Evolutionary conservation across 139 green algal species (phyloP), one percentile per base, ranked within the genome.

Genomic region (Chlamydomonas urium): DNA sequence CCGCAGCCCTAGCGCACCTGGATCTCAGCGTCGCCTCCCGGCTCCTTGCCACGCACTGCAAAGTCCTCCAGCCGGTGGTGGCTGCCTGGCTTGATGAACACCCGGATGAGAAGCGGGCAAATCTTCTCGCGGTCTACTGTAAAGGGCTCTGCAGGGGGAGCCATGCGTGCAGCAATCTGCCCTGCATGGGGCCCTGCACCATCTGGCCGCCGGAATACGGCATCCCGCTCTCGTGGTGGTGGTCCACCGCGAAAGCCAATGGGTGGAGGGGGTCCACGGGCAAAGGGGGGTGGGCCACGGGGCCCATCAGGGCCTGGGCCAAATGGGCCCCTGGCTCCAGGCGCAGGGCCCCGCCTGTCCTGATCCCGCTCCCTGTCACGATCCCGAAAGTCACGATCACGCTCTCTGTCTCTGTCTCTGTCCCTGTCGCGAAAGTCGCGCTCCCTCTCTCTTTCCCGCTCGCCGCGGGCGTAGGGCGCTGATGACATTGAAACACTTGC

Each of bases 31-130:
- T 68, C 60, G 24, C 6, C 60, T 38, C 31, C 60, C 14, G 60
- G 60, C 60, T 68, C 60, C 60, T 68, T 68, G 31, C 60, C 60
- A 48, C 65, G 38, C 14, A 71, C 73, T 62, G 60, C 69, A 77
- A 86, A 92, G 10, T 91, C 90, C 47, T 92, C 81, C 17, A 94
- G 42, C 10, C 71, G 71, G 77, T 97, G 90, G 66, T 97, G 92
- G 0, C 67, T 80, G 0, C 87, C 88, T 33, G 80, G 56, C 73
- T 86, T 88, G 2, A 78, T 65, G 47, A 97, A 97, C 2, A 97
- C 89, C 0, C 92, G 77, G 28, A 97, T 74, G 32, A 97, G 87
- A 57, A 97, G 47, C 19, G 92, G 92, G 74, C 92, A 97, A 0
- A 73, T 86, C 82, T 88, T 85, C 56, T 85, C 78, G 3, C 82